A percentile compares a stretch with the other conserved stretches of the same genome.
Evolutionary conservation across 495 filamentous ascomycete species (phyloP).

Genomic region (Pseudotulostoma volvatum): DNA sequence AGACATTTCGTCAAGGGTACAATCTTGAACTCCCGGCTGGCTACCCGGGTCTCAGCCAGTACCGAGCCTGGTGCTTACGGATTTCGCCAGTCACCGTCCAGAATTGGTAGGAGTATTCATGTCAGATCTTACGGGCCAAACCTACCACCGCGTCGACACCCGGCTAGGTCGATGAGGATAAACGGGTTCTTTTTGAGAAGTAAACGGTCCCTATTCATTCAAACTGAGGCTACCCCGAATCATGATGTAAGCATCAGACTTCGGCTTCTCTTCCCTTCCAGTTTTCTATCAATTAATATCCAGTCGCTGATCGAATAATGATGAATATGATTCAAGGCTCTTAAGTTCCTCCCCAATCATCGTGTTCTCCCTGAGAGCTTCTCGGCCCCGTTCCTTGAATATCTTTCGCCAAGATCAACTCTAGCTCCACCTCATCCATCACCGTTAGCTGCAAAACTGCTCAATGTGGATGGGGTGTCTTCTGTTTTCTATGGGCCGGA

Average conservation of each 20-base stretch:
- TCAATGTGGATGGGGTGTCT: constrained; percentile 82
- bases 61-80: too few relatives aligned
- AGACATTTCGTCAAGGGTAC: constrained; percentile 22
- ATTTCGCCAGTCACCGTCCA: too few relatives aligned
- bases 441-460: constrained; percentile 74
- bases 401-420: constrained; percentile 72
- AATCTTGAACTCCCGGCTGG: constrained; percentile 8
- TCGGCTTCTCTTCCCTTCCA: background rate
- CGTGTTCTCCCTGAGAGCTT: constrained; percentile 59
- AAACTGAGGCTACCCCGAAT: constrained; percentile 89
- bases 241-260: constrained; percentile 42
- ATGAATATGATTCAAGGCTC: constrained; percentile 26
- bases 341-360: constrained; percentile 89
- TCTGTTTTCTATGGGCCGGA: constrained; percentile 90
- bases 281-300: background rate
- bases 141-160: constrained; percentile 31
- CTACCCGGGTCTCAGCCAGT: too few relatives aligned
- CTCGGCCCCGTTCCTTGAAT: constrained; percentile 70
- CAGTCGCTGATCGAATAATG: background rate
- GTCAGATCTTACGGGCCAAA: constrained; percentile 31
- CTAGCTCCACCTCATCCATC: constrained; percentile 81
- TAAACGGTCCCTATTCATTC: constrained; percentile 83
- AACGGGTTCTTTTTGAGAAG: constrained; percentile 22
- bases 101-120: too few relatives aligned
- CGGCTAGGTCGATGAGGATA: constrained; percentile 14